These are phyloP conservation scores for Casuarina glauca DNA, from an alignment of 306 rosid species.

Conservation along the genomic window DNA sequence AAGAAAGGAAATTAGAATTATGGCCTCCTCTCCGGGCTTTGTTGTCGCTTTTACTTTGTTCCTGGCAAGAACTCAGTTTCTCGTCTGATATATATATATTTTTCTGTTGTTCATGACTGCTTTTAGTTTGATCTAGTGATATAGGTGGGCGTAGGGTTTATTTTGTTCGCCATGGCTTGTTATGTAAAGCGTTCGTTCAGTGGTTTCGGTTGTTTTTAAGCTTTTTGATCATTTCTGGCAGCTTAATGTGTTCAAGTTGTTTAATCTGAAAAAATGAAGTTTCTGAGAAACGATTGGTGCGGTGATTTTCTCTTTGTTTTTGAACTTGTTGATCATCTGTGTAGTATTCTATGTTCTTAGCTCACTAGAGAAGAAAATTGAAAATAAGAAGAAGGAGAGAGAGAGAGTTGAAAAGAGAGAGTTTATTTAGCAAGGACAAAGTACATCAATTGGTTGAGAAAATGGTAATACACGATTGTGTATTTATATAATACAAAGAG, in stretches of 20 bases:
- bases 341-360: background rate
- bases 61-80: constrained; percentile 42
- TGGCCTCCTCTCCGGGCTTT: constrained; percentile 34
- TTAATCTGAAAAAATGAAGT: background rate
- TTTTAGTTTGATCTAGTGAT: background rate
- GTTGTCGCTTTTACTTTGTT: constrained; percentile 37
- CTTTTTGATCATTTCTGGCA: too few relatives aligned
- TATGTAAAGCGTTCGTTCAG: too few relatives aligned
- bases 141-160: background rate
- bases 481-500: too few relatives aligned
- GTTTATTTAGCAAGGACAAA: too few relatives aligned
- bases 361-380: too few relatives aligned
- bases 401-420: too few relatives aligned
- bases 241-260: background rate
- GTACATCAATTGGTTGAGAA: too few relatives aligned
- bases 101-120: background rate
- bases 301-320: background rate
- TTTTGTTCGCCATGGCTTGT: too few relatives aligned
- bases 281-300: background rate
- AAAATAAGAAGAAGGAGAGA: too few relatives aligned
- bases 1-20: background rate
- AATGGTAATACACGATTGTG: too few relatives aligned
- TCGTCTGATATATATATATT: background rate
- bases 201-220: too few relatives aligned
- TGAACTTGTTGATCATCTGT: background rate